Conservation (phyloP, 257 asterid genomes). For the Agastache rugosa region DNA sequence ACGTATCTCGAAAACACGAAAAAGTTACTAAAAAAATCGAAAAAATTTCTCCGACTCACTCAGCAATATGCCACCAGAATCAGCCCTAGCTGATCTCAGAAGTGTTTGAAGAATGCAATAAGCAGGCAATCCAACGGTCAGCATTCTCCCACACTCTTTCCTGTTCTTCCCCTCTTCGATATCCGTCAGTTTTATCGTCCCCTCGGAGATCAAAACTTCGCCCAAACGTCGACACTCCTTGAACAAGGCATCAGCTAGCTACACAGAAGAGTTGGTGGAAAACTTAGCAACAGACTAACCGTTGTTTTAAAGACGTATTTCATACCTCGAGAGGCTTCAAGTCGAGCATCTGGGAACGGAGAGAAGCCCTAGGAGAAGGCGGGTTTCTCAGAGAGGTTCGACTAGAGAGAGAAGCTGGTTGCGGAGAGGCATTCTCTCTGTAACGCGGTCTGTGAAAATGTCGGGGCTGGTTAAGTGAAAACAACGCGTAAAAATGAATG, state of each 20-base stretch:
- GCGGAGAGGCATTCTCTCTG: slow-evolving; percentile 46
- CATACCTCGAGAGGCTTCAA: slow-evolving; percentile 75
- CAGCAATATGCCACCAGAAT: slow-evolving; percentile 61
- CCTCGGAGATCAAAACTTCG: slow-evolving; percentile 58
- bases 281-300: slow-evolving; percentile 24
- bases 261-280: slow-evolving; percentile 20
- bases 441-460: slow-evolving; percentile 52
- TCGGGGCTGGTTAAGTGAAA: background rate
- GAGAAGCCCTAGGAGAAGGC: slow-evolving; percentile 47
- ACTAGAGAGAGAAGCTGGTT: slow-evolving; percentile 48
- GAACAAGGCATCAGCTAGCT: slow-evolving; percentile 64
- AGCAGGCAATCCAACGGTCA: slow-evolving; percentile 76
- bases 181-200: slow-evolving; percentile 59
- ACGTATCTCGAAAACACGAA: background rate
- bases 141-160: slow-evolving; percentile 47
- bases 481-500: background rate
- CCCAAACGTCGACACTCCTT: slow-evolving; percentile 58
- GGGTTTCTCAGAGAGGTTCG: slow-evolving; percentile 36
- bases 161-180: slow-evolving; percentile 67
- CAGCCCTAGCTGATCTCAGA: slow-evolving; percentile 64
- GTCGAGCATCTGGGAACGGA: slow-evolving; percentile 58
- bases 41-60: slow-evolving; percentile 45
- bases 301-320: background rate
- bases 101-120: slow-evolving; percentile 68
- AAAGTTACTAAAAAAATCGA: background rate